Conservation (phyloP, 2,329 filamentous ascomycete species). For the Ceratocystiopsis minuta region DNA sequence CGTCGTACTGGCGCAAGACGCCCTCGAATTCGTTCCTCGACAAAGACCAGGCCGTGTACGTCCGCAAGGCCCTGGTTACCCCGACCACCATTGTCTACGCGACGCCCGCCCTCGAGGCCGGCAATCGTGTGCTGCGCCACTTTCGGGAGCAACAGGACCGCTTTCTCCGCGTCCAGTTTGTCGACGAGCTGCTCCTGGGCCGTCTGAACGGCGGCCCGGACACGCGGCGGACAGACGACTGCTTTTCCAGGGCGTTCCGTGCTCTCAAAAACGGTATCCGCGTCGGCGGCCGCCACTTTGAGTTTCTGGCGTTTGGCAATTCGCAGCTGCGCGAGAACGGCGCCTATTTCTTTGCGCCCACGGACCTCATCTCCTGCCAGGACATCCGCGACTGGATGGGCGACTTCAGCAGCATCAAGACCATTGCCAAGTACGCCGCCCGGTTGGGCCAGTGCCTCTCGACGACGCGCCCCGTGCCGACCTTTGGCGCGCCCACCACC, state of each 20-base stretch:
- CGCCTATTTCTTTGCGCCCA: slow-evolving; percentile 79
- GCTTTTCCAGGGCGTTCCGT: slow-evolving; percentile 58
- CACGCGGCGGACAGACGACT: slow-evolving; percentile 41
- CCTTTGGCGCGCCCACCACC: slow-evolving; percentile 39
- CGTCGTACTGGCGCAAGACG: slow-evolving; percentile 20
- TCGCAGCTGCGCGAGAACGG: slow-evolving; percentile 87
- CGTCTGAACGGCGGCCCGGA: slow-evolving; percentile 37
- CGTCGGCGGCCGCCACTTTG: slow-evolving; percentile 65
- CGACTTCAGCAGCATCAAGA: slow-evolving; percentile 58
- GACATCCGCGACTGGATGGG: slow-evolving; percentile 80
- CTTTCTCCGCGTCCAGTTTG: slow-evolving; percentile 80
- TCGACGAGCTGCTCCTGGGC: slow-evolving; percentile 53
- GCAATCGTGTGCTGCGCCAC: slow-evolving; percentile 68
- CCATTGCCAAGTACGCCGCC: slow-evolving; percentile 79
- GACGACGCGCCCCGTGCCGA: slow-evolving; percentile 60
- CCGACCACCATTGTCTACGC: slow-evolving; percentile 67
- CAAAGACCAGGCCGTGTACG: slow-evolving; percentile 19
- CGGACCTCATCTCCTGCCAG: slow-evolving; percentile 46
- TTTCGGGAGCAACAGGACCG: slow-evolving; percentile 52
- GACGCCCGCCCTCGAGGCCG: slow-evolving; percentile 65
- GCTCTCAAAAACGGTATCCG: slow-evolving; percentile 61
- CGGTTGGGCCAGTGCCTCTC: slow-evolving; percentile 91
- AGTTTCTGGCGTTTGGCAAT: slow-evolving; percentile 88
- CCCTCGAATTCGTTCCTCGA: slow-evolving; percentile 1
- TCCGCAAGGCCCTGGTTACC: slow-evolving; percentile 64